These are phyloP conservation scores for Aristolochia californica DNA, from an alignment of 164 flowering plant species.

Conservation along the genomic window DNA sequence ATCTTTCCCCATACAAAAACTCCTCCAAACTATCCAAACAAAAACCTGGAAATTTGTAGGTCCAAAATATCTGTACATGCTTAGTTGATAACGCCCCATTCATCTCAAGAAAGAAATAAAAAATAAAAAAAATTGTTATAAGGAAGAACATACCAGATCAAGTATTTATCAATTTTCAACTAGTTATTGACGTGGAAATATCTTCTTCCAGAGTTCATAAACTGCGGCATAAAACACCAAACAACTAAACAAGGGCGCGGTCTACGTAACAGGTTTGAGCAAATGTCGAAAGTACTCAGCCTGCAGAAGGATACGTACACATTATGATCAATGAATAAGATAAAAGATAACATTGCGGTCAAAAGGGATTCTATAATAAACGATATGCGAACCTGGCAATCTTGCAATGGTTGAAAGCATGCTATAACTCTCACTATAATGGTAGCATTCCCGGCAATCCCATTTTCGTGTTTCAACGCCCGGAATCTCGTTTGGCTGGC, in stretches of 20 bases:
- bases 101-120: background rate
- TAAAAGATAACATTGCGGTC: background rate
- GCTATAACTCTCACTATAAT: slow-evolving; percentile 89
- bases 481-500: slow-evolving; percentile 87
- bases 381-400: slow-evolving; percentile 69
- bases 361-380: background rate
- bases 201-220: slow-evolving; percentile 15
- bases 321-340: background rate
- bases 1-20: slow-evolving; percentile 46
- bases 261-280: slow-evolving; percentile 95
- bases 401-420: slow-evolving; percentile 90
- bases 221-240: slow-evolving; percentile 36
- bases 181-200: slow-evolving; percentile 15
- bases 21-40: slow-evolving; percentile 9
- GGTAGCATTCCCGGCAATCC: slow-evolving; percentile 73
- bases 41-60: background rate
- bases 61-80: background rate
- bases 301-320: slow-evolving; percentile 31
- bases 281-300: slow-evolving; percentile 91
- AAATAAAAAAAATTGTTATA: background rate
- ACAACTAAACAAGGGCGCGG: slow-evolving; percentile 8
- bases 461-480: slow-evolving; percentile 86
- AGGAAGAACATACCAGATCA: slow-evolving; percentile 26
- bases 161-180: slow-evolving; percentile 10
- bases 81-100: background rate